Evolutionary conservation across 331 rosid genomes (phyloP), one percentile per base, ranked within the genome.

Genomic region (Acacia concinna): DNA sequence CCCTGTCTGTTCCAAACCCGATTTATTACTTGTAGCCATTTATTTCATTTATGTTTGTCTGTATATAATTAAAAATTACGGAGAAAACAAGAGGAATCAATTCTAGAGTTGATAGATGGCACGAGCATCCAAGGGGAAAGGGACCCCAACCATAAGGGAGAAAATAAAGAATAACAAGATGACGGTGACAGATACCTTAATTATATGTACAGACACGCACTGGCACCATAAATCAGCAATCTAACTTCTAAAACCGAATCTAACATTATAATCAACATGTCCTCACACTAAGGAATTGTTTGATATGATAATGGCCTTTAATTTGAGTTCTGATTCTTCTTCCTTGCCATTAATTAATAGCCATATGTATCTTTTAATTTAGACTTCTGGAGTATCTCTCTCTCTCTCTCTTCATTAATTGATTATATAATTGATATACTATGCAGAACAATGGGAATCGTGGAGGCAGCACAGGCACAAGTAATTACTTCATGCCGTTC

Each of bases 401-500:
- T 43, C 21, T 32, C 30, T 30, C 3, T 23, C 35, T 23, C 68
- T 56, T 32, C 10, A 31, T 56, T 71, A 21, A 41, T 31, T 71
- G 31, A 27, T 57, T 44, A 5, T 4, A 4, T 75, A 6, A 34
- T 21, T 5, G 51, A 30, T 31, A 6, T 56, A 14, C 7, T 18
- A 7, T 28, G 87, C 90, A 93, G 89, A 86, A 79, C 56, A 81
- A 84, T 67, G 82, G 80, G 25, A 30, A 64, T 21, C 46, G 76
- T 25, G 92, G 84, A 76, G 69, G 77, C 68, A 78, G 78, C 74
- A 30, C 87, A 20, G 88, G 86, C 84, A 25, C 21, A 1, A 71
- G 73, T 67, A 87, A 71, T 34, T 83, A 68, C 80, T 91, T 91
- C 79, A 67, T 91, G 86, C 97, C 99, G 13, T 96, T 96, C 41